A percentile compares a stretch with the other conserved stretches of the same genome.
Evolutionary conservation across 2,329 filamentous ascomycete species (phyloP).

Genomic region (Botrytis porri): DNA sequence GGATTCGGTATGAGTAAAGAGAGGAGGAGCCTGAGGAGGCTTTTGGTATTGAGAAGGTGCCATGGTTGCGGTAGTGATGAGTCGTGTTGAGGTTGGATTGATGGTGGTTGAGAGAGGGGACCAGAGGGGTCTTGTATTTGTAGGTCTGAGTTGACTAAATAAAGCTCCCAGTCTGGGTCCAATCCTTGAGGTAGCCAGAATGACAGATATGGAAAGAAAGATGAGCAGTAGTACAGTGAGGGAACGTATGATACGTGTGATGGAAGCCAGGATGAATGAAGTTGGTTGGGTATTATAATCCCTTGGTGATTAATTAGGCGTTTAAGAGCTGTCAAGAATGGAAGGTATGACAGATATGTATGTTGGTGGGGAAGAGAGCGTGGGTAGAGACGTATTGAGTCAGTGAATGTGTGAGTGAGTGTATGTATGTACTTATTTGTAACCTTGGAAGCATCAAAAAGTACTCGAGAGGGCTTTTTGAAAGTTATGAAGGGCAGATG

Average conservation of each 20-base stretch:
- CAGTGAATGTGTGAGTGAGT: background rate
- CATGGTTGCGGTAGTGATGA: constrained; percentile 56
- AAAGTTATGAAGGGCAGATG: background rate
- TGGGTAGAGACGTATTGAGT: background rate
- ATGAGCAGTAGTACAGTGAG: constrained; percentile 53
- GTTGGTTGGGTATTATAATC: constrained; percentile 1
- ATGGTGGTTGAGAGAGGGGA: constrained; percentile 3
- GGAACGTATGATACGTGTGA: constrained; percentile 36
- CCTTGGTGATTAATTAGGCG: background rate
- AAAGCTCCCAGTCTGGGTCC: constrained; percentile 54
- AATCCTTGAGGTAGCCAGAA: constrained; percentile 59
- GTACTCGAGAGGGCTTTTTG: background rate
- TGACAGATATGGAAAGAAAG: constrained; percentile 55
- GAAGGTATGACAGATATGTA: constrained; percentile 3
- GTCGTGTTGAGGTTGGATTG: background rate
- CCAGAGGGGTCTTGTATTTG: constrained; percentile 20
- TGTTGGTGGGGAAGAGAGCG: background rate
- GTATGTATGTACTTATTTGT: background rate
- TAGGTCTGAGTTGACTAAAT: constrained; percentile 52
- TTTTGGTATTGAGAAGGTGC: constrained; percentile 64
- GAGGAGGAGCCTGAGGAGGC: constrained; percentile 74
- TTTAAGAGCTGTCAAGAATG: background rate
- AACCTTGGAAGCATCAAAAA: background rate
- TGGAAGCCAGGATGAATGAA: constrained; percentile 13
- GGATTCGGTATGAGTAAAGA: constrained; percentile 72